Base-by-base conservation (phyloP, 169 alveolate species). In the Plasmodium gonderi region DNA sequence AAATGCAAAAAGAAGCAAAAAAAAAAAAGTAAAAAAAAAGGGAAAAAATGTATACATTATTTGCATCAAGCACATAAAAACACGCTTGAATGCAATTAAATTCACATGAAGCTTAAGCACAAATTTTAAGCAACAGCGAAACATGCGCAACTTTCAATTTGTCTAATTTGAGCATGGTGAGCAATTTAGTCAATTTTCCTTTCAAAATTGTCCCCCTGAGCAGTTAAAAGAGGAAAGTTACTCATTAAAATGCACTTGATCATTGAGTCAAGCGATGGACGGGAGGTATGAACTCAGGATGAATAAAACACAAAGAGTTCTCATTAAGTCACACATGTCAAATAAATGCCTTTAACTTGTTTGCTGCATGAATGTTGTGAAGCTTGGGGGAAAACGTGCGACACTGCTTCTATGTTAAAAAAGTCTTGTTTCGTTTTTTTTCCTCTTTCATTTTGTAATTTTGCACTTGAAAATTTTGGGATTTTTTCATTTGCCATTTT, bases 151-250 rank as follows among this genome's bases (percentile, higher is more conserved):
- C 69, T 80, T 80, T 20, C 17, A 60, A 38, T 49, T 64, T 47
- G 83, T 76, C 83, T 76, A 80, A 80, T 33, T 80, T 80, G 60
- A 64, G 26, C 14, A 80, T 45, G 40, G 68, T 12, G 44, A 44
- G 38, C 29, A n/a, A 65, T 60, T 65, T 60, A 6, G 45, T 36
- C 68, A 60, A 60, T 26, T 44, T 44, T 31, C 26, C 36, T 11
- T 77, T 45, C 33, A 77, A 45, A 36, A 33, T 77, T 11, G 40
- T 49, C 36, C 29, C 64, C 64, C 29, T 47, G 47, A 47, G 38
- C 67, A 77, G 38, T 77, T 77, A 49, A 49, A 77, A 74, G 38
- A 74, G 8, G 67, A 40, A 74, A 9, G 64, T 14, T 20, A 23
- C 5, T 54, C 36, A 54, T 9, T 11, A 54, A 54, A 8, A 54